Base-by-base conservation (phyloP, 148 eudicot species). In the Fagopyrum tataricum region DNA sequence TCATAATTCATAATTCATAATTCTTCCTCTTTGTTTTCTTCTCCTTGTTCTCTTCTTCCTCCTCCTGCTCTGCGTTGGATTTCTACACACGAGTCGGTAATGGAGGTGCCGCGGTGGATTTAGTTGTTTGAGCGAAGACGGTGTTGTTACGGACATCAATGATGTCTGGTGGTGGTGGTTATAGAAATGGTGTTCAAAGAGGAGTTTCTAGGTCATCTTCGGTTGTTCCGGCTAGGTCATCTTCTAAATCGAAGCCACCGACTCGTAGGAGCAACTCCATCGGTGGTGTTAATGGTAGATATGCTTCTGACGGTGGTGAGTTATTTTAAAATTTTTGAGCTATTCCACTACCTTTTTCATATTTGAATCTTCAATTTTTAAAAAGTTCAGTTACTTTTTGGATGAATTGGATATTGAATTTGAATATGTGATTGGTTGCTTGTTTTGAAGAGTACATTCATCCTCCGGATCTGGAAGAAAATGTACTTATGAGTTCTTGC, bases 211-310 rank as follows among this genome's bases (percentile, higher is more conserved):
- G 83, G 26, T 73, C 75, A 0, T 73, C 82, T 8, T 44, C 85
- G 10, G 41, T 81, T 9, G 69, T 88, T 12, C 82, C 79, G 71
- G 81, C 80, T 49, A 82, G 88, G 31, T 84, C 90, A 0, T 77
- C 88, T 44, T 84, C 97, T 74, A 92, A 92, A 79, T 84, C 96
- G 40, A 89, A 87, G 76, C 78, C 72, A 7, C 82, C 83, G 41
- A 84, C 77, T 13, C 96, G 98, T 74, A 93, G 98, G 20, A 84
- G 84, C 74, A 76, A 81, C 37, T 78, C 85, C 41, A 76, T 79
- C 31, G 89, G 79, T 48, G 91, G 77, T 73, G 73, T 20, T 31
- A 64, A 64, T 64, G 69, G 69, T 0, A 64, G 42, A 39, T 39
- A 64, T 51, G 71, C 40, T 3, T 74, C 76, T 17, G 77, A 79